A percentile compares a stretch with the other conserved stretches of the same genome.
Evolutionary conservation across 2,329 filamentous ascomycete genomes (phyloP).

Genomic region (Talaromyces sp.): DNA sequence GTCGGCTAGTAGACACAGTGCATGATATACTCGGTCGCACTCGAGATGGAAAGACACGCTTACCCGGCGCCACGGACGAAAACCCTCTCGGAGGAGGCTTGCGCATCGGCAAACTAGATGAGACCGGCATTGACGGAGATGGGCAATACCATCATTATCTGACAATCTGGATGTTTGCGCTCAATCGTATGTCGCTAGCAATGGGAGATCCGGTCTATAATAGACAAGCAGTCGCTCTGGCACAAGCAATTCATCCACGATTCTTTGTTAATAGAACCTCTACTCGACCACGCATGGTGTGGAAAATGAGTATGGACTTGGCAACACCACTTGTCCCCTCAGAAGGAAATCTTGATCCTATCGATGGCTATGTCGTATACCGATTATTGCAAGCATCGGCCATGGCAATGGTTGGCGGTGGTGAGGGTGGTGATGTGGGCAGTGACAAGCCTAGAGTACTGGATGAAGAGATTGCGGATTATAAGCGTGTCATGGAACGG

Average conservation of each 20-base stretch:
- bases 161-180: slow-evolving; percentile 62
- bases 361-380: slow-evolving; percentile 54
- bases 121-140: slow-evolving; percentile 51
- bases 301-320: slow-evolving; percentile 56
- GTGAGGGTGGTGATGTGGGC: slow-evolving; percentile 22
- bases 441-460: slow-evolving; percentile 29
- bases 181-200: slow-evolving; percentile 53
- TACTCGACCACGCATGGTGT: slow-evolving; percentile 47
- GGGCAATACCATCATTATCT: slow-evolving; percentile 63
- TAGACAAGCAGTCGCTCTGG: slow-evolving; percentile 51
- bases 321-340: slow-evolving; percentile 46
- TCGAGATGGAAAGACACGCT: slow-evolving; percentile 46
- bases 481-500: slow-evolving; percentile 47
- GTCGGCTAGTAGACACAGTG: slow-evolving; percentile 49
- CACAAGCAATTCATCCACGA: slow-evolving; percentile 51
- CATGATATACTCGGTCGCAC: slow-evolving; percentile 54
- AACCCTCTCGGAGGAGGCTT: slow-evolving; percentile 55
- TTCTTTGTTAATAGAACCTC: slow-evolving; percentile 47
- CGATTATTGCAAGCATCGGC: slow-evolving; percentile 48
- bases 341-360: slow-evolving; percentile 57
- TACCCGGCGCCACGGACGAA: slow-evolving; percentile 52
- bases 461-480: slow-evolving; percentile 52
- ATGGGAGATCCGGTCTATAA: slow-evolving; percentile 49
- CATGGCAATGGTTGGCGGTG: slow-evolving; percentile 26
- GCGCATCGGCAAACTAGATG: slow-evolving; percentile 56